These are phyloP conservation scores for Trametes villosa DNA, from an alignment of 768 basidiomycete species.

Conservation along the genomic window DNA sequence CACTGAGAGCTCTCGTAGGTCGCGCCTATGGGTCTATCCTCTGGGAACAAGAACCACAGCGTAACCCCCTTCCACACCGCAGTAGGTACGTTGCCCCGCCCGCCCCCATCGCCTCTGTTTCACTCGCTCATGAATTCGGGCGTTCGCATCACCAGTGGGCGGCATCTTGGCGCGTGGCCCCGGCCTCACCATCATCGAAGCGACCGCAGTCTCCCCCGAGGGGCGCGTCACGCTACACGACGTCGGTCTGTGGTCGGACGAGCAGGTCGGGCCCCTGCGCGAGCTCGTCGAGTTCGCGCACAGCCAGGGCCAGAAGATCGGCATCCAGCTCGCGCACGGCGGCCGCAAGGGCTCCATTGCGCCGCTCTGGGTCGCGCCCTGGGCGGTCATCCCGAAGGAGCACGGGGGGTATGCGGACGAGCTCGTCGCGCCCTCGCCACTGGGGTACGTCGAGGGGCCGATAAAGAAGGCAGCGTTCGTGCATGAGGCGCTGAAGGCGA, in stretches of 20 bases:
- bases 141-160: constrained; percentile 43
- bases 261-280: constrained; percentile 50
- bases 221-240: constrained; percentile 65
- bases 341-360: constrained; percentile 70
- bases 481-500: background rate
- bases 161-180: constrained; percentile 55
- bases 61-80: constrained; percentile 59
- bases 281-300: constrained; percentile 70
- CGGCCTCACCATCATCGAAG: constrained; percentile 66
- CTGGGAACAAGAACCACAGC: constrained; percentile 51
- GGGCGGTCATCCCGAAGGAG: constrained; percentile 40
- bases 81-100: constrained; percentile 41
- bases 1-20: constrained; percentile 33
- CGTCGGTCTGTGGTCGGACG: constrained; percentile 63
- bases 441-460: constrained; percentile 43
- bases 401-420: constrained; percentile 42
- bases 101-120: background rate
- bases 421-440: constrained; percentile 53
- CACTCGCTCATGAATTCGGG: too few relatives aligned
- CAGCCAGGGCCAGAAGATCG: constrained; percentile 67
- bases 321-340: constrained; percentile 75
- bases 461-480: background rate
- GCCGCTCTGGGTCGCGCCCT: constrained; percentile 62
- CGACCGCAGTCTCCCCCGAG: constrained; percentile 60
- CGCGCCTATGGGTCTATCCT: constrained; percentile 63